Conservation (phyloP, 441 rosid species). For the Manihot esculenta region DNA sequence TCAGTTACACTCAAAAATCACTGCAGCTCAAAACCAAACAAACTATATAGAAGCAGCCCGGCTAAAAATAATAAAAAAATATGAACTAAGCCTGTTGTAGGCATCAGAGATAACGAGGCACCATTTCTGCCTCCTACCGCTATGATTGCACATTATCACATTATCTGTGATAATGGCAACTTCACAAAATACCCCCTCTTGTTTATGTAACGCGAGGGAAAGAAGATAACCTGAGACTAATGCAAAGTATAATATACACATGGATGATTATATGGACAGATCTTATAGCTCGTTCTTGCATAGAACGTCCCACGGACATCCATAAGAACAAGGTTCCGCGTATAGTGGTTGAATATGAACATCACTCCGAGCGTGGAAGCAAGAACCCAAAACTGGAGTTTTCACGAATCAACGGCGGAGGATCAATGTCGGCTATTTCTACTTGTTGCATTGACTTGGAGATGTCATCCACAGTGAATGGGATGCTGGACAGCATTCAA, state of each 20-base stretch:
- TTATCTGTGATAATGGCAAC: constrained; percentile 32
- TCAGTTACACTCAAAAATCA: constrained; percentile 34
- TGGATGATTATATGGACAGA: constrained; percentile 48
- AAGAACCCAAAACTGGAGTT: constrained; percentile 88
- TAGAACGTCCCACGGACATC: constrained; percentile 5
- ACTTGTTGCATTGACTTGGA: constrained; percentile 89
- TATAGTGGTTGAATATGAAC: constrained; percentile 8
- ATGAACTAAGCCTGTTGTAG: constrained; percentile 28
- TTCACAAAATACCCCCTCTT: constrained; percentile 39
- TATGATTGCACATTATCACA: constrained; percentile 37
- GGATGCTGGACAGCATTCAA: constrained; percentile 60
- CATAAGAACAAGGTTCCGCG: constrained; percentile 7
- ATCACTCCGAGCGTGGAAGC: constrained; percentile 70
- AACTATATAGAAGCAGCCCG: constrained; percentile 24
- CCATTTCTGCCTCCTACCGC: constrained; percentile 28
- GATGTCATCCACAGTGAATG: constrained; percentile 91
- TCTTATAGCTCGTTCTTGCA: constrained; percentile 14
- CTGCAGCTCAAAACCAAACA: constrained; percentile 28
- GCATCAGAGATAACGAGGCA: constrained; percentile 27
- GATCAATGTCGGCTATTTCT: constrained; percentile 81
- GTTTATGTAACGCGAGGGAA: constrained; percentile 46
- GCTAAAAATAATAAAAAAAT: constrained; percentile 13
- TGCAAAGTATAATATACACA: constrained; percentile 32
- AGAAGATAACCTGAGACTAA: constrained; percentile 32
- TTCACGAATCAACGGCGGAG: constrained; percentile 79